Evolutionary conservation across 1,139 yeast genomes (phyloP).

Genomic region (Debaryomyces sp.): DNA sequence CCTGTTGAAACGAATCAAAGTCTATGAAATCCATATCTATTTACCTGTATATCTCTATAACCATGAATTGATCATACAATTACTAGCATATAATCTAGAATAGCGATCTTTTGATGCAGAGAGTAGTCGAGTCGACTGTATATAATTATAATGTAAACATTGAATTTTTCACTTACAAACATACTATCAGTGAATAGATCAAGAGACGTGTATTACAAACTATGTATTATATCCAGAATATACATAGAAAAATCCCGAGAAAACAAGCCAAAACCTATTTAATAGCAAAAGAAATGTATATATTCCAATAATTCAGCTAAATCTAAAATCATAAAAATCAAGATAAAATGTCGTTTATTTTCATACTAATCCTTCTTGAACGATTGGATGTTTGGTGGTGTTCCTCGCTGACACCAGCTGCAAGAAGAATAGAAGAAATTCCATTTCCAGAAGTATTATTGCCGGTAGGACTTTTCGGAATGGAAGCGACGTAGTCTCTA

Average conservation of each 20-base stretch:
- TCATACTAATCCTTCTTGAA: constrained; percentile 24
- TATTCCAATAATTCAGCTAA: background rate
- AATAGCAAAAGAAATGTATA: background rate
- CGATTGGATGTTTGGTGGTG: background rate
- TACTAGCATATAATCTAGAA: background rate
- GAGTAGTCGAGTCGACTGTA: background rate
- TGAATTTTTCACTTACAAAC: background rate
- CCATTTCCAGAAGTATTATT: constrained; percentile 19
- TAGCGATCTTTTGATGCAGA: background rate
- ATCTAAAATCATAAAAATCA: constrained; percentile 6
- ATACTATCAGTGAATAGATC: background rate
- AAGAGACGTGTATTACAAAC: background rate
- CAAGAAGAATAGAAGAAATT: constrained; percentile 29
- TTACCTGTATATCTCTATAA: background rate
- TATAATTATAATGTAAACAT: background rate
- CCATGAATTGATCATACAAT: background rate
- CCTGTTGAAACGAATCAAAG: constrained; percentile 38
- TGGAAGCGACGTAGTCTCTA: constrained; percentile 8
- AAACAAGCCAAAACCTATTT: background rate
- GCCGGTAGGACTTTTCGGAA: constrained; percentile 1
- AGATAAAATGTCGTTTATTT: constrained; percentile 31
- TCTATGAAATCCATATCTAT: constrained; percentile 46
- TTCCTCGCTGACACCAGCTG: constrained; percentile 26
- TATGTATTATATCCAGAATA: constrained; percentile 1
- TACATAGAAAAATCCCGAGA: background rate